Evolutionary conservation across 441 rosid species (phyloP).

Genomic region (Arabidopsis lyrata): DNA sequence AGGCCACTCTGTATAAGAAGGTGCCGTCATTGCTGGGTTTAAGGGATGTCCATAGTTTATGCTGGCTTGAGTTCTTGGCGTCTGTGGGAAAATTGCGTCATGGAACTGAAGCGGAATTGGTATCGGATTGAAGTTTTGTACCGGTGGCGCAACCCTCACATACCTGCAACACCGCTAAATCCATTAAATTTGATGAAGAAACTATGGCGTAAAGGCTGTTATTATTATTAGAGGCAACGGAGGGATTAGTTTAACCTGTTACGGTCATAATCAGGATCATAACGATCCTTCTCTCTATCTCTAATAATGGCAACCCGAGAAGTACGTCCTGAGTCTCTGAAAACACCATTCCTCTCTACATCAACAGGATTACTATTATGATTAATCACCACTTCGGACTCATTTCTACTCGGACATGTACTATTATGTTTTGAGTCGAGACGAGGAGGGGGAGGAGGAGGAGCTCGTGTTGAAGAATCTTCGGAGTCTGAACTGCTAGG

Average conservation of each 20-base stretch:
- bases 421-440: constrained; percentile 48
- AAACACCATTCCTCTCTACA: constrained; percentile 55
- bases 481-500: constrained; percentile 71
- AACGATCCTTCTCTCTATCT: constrained; percentile 95
- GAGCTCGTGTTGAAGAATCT: constrained; percentile 53
- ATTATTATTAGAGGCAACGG: not conserved
- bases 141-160: constrained; percentile 69
- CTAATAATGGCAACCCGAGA: constrained; percentile 91
- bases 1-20: constrained; percentile 83
- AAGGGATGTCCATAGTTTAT: constrained; percentile 63
- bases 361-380: constrained; percentile 45
- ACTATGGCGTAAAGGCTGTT: not conserved
- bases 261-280: constrained; percentile 96
- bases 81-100: constrained; percentile 58
- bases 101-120: constrained; percentile 73
- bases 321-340: constrained; percentile 60
- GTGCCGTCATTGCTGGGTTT: constrained; percentile 62
- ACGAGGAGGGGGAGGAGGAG: constrained; percentile 30
- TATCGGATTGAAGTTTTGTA: constrained; percentile 59
- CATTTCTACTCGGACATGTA: constrained; percentile 52
- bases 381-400: constrained; percentile 54
- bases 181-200: not conserved
- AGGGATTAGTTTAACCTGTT: constrained; percentile 64
- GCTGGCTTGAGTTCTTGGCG: constrained; percentile 68
- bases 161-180: constrained; percentile 57